Base-by-base conservation (phyloP, 257 asterid species). In the Ajuga chamaepitys region DNA sequence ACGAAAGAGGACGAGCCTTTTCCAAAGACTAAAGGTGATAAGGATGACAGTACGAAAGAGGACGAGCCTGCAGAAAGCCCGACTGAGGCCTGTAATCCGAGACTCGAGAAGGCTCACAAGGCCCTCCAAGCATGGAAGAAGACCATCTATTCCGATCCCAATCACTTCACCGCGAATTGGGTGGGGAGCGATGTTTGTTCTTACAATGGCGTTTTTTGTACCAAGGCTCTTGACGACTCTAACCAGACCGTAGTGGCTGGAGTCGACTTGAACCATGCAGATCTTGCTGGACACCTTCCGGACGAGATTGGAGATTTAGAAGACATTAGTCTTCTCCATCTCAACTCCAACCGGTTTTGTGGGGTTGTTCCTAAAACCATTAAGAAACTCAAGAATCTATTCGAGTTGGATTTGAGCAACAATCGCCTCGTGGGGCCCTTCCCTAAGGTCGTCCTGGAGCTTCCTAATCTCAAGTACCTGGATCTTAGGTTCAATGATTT, bases 401-500 rank as follows among this genome's bases (percentile, higher is more conserved):
- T 72, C 60, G 99, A 93, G 87, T 44, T 89, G 24, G 99, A 93
- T 66, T 42, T 87, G 62, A 93, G 99, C 85, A 93, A 93, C 78
- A 93, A 93, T 16, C 87, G 99, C 0, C 83, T 93, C 17, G 97
- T 87, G 4, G 99, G 97, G 0, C 72, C 86, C 2, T 93, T 93
- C 58, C 98, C 98, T 0, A 56, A 78, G 20, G 87, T 74, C 11
- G 86, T 93, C 25, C 58, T 89, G 0, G 79, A 54, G 7, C 63
- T 87, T 17, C 91, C 89, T 0, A 62, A 72, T 1, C 88, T 93
- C 62, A 84, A 84, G 54, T 93, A 38, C 46, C 82, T 93, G 4
- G 99, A 93, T 66, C 72, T 93, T 10, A 62, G 99, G 78, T 93
- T 70, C 83, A 93, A 93, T 10, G 89, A 93, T 44, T 93, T 93